Percentiles rank a stretch among this genome's conserved stretches.
phyloP scores from a whole-genome alignment of 306 rosid genomes.

The Lathyrus tuberosus region DNA sequence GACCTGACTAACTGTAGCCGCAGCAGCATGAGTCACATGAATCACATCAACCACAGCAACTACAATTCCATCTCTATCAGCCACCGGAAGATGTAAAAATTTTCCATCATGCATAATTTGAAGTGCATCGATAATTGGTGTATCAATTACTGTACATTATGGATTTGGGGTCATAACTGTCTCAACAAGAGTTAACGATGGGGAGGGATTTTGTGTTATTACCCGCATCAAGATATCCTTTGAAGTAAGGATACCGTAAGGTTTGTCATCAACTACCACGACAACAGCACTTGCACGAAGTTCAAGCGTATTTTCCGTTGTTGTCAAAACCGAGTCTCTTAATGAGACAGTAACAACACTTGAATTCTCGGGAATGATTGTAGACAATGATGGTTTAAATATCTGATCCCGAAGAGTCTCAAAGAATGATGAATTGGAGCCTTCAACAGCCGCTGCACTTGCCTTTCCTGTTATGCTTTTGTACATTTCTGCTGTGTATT shows the following conservation, averaged over 20 bases:
- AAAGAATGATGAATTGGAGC: conserved; percentile 79
- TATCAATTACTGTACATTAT: conserved; percentile 79
- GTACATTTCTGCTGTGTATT: too few relatives aligned
- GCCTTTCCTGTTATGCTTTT: too few relatives aligned
- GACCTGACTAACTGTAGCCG: conserved; percentile 91
- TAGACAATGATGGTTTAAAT: conserved; percentile 92
- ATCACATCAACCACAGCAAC: conserved; percentile 90
- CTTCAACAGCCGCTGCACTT: conserved; percentile 99
- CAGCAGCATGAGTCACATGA: conserved; percentile 97
- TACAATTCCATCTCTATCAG: conserved; percentile 83
- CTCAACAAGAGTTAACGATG: conserved; percentile 81
- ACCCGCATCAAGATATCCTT: conserved; percentile 97
- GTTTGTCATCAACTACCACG: conserved; percentile 77
- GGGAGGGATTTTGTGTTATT: conserved; percentile 76
- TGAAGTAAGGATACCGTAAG: conserved; percentile 93
- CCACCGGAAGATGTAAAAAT: conserved; percentile 91
- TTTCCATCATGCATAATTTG: conserved; percentile 98
- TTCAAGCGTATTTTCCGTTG: conserved; percentile 94
- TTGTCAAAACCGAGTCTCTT: too few relatives aligned
- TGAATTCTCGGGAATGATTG: conserved; percentile 85
- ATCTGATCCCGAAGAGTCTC: conserved; percentile 86
- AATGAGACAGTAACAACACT: too few relatives aligned
- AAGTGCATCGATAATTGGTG: conserved; percentile 94
- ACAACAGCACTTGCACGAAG: conserved; percentile 72
- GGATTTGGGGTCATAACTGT: conserved; percentile 99